These are phyloP conservation scores for Lunularia cruciata DNA, from an alignment of 225 moss, liverwort and hornwort species.

Conservation along the genomic window DNA sequence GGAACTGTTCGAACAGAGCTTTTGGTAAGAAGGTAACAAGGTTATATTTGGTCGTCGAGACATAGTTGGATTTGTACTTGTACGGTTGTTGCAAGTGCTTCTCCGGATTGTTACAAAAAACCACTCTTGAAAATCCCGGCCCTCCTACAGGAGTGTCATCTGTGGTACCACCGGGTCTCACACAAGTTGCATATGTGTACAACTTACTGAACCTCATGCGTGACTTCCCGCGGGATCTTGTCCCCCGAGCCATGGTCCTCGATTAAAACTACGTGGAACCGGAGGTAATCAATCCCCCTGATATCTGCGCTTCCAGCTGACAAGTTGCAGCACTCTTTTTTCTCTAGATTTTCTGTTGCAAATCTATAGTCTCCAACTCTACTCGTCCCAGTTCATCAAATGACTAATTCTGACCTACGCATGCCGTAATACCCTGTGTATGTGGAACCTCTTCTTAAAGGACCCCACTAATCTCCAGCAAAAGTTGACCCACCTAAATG, in stretches of 20 bases:
- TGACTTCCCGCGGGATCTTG: slow-evolving; percentile 40
- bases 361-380: not conserved
- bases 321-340: not conserved
- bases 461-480: not conserved
- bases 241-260: slow-evolving; percentile 10
- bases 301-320: slow-evolving; percentile 1
- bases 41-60: slow-evolving; percentile 96
- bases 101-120: slow-evolving; percentile 79
- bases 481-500: not conserved
- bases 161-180: slow-evolving; percentile 51
- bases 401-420: not conserved
- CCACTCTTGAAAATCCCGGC: slow-evolving; percentile 90
- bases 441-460: not conserved
- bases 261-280: not conserved
- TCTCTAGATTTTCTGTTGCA: not conserved
- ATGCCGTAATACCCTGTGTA: not conserved
- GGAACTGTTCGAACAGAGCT: slow-evolving; percentile 96
- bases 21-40: slow-evolving; percentile 75
- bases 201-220: slow-evolving; percentile 92
- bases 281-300: not conserved
- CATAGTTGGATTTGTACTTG: slow-evolving; percentile 86
- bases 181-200: slow-evolving; percentile 75
- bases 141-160: slow-evolving; percentile 71
- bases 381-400: not conserved
- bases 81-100: slow-evolving; percentile 64